Base-by-base conservation (phyloP, 2,329 filamentous ascomycete genomes). In the Scorias spongiosa region DNA sequence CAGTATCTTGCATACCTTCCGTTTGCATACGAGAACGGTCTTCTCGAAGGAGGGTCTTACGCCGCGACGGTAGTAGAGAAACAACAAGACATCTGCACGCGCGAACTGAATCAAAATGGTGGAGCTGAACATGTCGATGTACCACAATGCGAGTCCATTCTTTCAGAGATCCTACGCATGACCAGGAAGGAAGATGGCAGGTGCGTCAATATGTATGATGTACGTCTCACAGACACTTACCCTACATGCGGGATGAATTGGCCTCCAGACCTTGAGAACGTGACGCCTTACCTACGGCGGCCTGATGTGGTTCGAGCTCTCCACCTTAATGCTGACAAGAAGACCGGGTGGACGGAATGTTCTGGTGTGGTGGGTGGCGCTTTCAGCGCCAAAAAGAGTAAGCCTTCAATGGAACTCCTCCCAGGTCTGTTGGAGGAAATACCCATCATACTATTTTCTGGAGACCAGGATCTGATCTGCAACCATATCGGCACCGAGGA, bases 191-290 rank as follows among this genome's bases (percentile, higher is more conserved):
- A 66, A 30, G 68, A 67, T 11, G 68, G 70, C 15, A 63, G 73
- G 44, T 98, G 93, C 63, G 63, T 80, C 60, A 99, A 98, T 66
- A 95, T 96, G 85, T 99, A 99, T 63, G 91, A 99, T 61, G 75
- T 96, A 43, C 84, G 89, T 40, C 72, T 95, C 40, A 79, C 71
- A 50, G 91, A 98, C 63, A 68, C 67, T 6, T 86, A 76, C 62
- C 82, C 84, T 4, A 81, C 80, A 49, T 98, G 91, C 62, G 91
- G 91, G 52, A 94, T 94, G 88, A 89, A 87, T 66, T 98, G 93
- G 93, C 91, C 91, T 29, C 83, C 87, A 50, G 91, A 98, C 64
- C 70, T 98, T 56, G 63, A 65, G 40, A 60, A 74, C 41, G 75
- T 98, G 17, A 84, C 78, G 5, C 85, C 87, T 0, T 98, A 96